Conservation (phyloP, 306 rosid genomes). For the Citrullus mucosospermus region DNA sequence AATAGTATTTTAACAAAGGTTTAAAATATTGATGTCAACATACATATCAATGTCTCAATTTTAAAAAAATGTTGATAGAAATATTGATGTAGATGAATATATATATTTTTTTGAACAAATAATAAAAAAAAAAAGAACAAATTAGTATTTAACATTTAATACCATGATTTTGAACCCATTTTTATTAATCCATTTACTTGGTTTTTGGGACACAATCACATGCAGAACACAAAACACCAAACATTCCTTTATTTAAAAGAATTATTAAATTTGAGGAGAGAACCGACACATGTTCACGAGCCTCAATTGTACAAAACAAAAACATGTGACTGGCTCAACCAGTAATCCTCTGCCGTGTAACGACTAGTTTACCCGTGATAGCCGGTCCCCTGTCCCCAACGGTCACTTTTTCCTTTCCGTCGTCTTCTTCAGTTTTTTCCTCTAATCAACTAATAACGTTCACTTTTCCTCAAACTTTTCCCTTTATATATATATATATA, state of each 20-base stretch:
- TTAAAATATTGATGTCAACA: too few relatives aligned
- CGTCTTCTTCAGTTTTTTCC: background rate
- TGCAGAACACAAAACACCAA: background rate
- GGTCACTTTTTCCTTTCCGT: slow-evolving; percentile 30
- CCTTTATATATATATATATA: slow-evolving; percentile 18
- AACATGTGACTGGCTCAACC: slow-evolving; percentile 8
- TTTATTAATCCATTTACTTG: background rate
- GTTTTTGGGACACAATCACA: background rate
- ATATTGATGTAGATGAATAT: too few relatives aligned
- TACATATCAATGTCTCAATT: too few relatives aligned
- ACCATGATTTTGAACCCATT: too few relatives aligned
- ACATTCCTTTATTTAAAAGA: background rate
- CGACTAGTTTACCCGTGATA: slow-evolving; percentile 48
- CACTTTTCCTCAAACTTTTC: background rate
- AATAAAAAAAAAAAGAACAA: too few relatives aligned
- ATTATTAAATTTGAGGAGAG: background rate
- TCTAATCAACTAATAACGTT: slow-evolving; percentile 1
- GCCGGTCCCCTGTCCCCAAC: slow-evolving; percentile 36
- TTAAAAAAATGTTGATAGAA: too few relatives aligned
- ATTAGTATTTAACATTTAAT: too few relatives aligned
- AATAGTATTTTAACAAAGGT: too few relatives aligned
- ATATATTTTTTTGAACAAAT: too few relatives aligned
- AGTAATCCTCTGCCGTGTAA: slow-evolving; percentile 18
- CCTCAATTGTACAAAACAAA: background rate
- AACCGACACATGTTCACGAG: background rate